A percentile compares a stretch with the other conserved stretches of the same genome.
phyloP scores from a whole-genome alignment of 371 early-diverging fungal genomes.

The Actinomortierella ambigua region DNA sequence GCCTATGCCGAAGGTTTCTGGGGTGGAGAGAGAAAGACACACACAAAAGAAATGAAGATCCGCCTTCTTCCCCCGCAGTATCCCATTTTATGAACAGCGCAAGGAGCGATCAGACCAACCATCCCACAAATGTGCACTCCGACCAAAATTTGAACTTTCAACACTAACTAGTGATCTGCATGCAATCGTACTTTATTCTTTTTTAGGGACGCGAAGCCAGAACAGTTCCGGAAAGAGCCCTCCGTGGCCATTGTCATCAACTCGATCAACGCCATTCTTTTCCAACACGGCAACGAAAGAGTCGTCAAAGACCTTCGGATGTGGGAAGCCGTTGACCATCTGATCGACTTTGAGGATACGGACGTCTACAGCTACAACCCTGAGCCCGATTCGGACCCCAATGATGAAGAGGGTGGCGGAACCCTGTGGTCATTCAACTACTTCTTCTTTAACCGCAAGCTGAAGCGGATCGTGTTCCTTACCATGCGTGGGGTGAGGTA shows the following conservation, averaged over 20 bases:
- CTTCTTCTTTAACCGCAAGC: slow-evolving; percentile 90
- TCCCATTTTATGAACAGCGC: background rate
- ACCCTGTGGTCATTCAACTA: slow-evolving; percentile 89
- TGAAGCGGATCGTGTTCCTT: slow-evolving; percentile 91
- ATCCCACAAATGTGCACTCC: background rate
- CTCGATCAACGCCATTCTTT: slow-evolving; percentile 83
- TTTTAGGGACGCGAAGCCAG: slow-evolving; percentile 82
- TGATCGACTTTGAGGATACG: slow-evolving; percentile 80
- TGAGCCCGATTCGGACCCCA: slow-evolving; percentile 86
- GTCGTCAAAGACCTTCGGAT: slow-evolving; percentile 51
- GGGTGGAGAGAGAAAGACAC: no score
- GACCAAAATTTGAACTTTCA: background rate
- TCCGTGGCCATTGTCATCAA: slow-evolving; percentile 75
- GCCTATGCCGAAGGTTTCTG: no score
- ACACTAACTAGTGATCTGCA: no score
- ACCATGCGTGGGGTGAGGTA: slow-evolving; percentile 87
- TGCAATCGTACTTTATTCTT: background rate
- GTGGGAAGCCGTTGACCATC: slow-evolving; percentile 87
- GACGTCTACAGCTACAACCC: slow-evolving; percentile 90
- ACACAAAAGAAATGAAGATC: no score
- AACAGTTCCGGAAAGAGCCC: slow-evolving; percentile 82
- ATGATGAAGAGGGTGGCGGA: slow-evolving; percentile 78
- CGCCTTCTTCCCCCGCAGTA: no score
- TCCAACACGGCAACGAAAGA: slow-evolving; percentile 79
- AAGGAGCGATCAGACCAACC: no score